A percentile compares a stretch with the other conserved stretches of the same genome.
phyloP scores from a whole-genome alignment of 1,284 basidiomycete genomes.

The Abortiporus biennis region DNA sequence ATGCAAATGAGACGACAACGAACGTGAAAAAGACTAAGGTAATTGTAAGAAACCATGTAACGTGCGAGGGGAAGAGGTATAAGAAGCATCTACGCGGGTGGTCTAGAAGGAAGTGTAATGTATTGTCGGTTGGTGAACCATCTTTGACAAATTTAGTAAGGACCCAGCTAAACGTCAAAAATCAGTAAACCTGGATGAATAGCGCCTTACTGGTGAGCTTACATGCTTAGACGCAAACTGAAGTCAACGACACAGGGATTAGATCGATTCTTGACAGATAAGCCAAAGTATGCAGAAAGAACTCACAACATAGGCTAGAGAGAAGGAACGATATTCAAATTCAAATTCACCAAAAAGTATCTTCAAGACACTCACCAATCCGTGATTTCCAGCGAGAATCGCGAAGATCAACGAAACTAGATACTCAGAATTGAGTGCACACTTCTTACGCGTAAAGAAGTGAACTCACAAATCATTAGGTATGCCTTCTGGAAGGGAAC shows the following conservation, averaged over 20 bases:
- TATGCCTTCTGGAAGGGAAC: slow-evolving; percentile 48
- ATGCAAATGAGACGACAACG: slow-evolving; percentile 23
- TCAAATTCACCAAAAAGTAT: neutral
- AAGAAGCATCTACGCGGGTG: slow-evolving; percentile 77
- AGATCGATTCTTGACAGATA: neutral
- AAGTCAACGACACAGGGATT: neutral
- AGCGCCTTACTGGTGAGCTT: slow-evolving; percentile 1
- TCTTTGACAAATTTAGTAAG: slow-evolving; percentile 39
- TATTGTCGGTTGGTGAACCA: slow-evolving; percentile 46
- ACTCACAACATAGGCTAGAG: slow-evolving; percentile 33
- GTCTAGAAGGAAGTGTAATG: slow-evolving; percentile 74
- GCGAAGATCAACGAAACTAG: slow-evolving; percentile 42
- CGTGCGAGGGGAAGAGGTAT: slow-evolving; percentile 80
- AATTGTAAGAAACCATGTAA: slow-evolving; percentile 75
- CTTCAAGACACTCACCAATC: slow-evolving; percentile 31
- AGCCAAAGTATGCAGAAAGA: neutral
- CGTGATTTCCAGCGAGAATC: slow-evolving; percentile 50
- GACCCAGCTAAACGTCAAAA: slow-evolving; percentile 34
- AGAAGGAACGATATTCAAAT: neutral
- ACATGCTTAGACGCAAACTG: slow-evolving; percentile 20
- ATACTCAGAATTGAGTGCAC: neutral
- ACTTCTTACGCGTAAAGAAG: neutral
- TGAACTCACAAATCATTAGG: slow-evolving; percentile 40
- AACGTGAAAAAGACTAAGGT: slow-evolving; percentile 41
- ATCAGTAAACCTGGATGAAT: neutral